Conservation (phyloP, 495 filamentous ascomycete species). For the Hypoxylon fuscum region DNA sequence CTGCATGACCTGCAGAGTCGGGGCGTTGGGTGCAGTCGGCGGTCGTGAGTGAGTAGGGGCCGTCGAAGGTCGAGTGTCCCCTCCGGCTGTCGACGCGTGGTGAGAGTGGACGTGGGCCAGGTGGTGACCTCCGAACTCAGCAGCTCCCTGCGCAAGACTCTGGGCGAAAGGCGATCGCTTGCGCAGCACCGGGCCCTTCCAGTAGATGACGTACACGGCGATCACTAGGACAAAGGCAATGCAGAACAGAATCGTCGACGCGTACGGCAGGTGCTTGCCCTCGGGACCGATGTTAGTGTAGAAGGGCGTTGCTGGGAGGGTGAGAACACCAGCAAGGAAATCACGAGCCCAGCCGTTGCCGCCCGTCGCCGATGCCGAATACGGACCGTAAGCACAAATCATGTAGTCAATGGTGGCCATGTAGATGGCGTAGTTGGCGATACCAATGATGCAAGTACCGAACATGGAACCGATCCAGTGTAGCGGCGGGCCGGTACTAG, state of each 20-base stretch:
- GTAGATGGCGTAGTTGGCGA: constrained; percentile 76
- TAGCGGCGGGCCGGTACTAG: constrained; percentile 66
- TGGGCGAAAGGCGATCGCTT: constrained; percentile 79
- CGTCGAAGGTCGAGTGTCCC: constrained; percentile 13
- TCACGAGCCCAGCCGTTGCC: constrained; percentile 77
- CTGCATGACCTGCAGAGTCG: constrained; percentile 27
- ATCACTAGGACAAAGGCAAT: constrained; percentile 75
- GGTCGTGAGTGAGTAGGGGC: constrained; percentile 21
- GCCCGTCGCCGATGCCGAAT: constrained; percentile 80
- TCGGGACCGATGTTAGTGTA: constrained; percentile 66
- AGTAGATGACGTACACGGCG: constrained; percentile 82
- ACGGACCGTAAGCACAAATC: constrained; percentile 81
- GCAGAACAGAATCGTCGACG: constrained; percentile 75
- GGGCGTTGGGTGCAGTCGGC: constrained; percentile 16
- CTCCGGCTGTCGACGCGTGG: constrained; percentile 30
- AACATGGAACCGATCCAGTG: constrained; percentile 71
- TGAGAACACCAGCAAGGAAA: constrained; percentile 82
- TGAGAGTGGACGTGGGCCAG: constrained; percentile 34
- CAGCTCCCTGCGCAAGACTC: constrained; percentile 64
- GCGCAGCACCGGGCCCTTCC: constrained; percentile 73
- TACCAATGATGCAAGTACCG: constrained; percentile 68
- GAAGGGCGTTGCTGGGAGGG: constrained; percentile 78
- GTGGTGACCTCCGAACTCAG: constrained; percentile 49
- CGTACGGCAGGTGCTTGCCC: constrained; percentile 69
- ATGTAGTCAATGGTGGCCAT: constrained; percentile 89